Base-by-base conservation (phyloP, 2,329 filamentous ascomycete species). In the Epichloe hybrida region DNA sequence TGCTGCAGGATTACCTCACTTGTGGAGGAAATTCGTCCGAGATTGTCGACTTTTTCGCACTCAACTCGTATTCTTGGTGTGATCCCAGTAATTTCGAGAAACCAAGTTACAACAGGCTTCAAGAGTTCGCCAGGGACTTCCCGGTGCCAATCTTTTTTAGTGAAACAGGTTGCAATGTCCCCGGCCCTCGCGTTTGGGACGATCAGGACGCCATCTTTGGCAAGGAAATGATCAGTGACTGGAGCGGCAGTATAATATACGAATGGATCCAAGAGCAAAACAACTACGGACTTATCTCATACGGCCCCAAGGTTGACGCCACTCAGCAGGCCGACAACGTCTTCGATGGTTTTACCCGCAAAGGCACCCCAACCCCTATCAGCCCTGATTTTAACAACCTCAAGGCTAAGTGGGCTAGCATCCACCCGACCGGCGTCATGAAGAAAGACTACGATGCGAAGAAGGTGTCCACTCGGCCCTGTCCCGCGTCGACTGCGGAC, bases 131-230 rank as follows among this genome's bases (percentile, higher is more conserved):
- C 5, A 75, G 76, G 38, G 67, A 79, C 59, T 90, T 88, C 66
- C 83, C 81, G 45, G 80, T 94, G n/a, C 88, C 87, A 20, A 88
- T 93, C 59, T 90, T 89, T 88, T 88, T 95, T 69, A 90, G 86
- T 35, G 88, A 95, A 68, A 93, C 87, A 3, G 88, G 88, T 52
- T 95, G 88, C 75, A 90, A 86, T 63, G 74, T 71, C 1, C 72
- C 74, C 1, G 68, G 69, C 2, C 81, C 83, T 0, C 76, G 84
- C 42, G 68, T 73, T 1, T 88, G 86, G 62, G 72, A 73, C 23
- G 84, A 95, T 62, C 86, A 93, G 66, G 73, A 77, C 40, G 81
- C 86, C 47, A 87, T 95, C 58, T 84, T 93, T 59, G 84, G 86
- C 42, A 58, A 73, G 0, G 68, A 86, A 3, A 95, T 95, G 88